Base-by-base conservation (phyloP, 257 asterid genomes). In the Salvia miltiorrhiza region DNA sequence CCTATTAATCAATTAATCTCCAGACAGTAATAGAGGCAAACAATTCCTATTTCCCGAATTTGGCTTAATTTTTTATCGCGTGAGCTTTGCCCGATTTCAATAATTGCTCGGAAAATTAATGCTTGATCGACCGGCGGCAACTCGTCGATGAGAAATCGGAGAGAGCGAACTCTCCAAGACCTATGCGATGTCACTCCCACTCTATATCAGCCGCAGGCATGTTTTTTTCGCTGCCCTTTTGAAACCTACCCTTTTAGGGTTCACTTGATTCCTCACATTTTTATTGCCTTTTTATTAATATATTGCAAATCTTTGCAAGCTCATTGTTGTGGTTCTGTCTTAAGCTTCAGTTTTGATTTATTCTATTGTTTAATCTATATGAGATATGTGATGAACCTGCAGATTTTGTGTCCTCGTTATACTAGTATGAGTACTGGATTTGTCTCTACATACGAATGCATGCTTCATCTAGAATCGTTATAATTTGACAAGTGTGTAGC, bases 171-270 rank as follows among this genome's bases (percentile, higher is more conserved):
- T 70, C 81, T 87, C 63, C 75, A 41, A 69, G 85, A 81, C 72
- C 79, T 87, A 1, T 80, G 80, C 75, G 86, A 84, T 79, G 87
- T 76, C 73, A 83, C 93, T 54, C 73, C 67, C 48, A 67, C 85
- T 71, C 78, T 81, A 62, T 77, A 80, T 32, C 71, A 78, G 55
- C 80, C 88, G 55, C 80, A 88, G 92, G 94, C 82, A 74, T 60
- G 90, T 69, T 49, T 43, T 67, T 67, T 21, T 40, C 37, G 32
- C 48, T 48, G 72, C 70, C 41, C 48, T 47, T 59, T 39, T 41
- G 2, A 13, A 49, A 17, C 69, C 32, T 37, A 20, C 76, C 58
- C 24, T n/a, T 14, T 79, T 81, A 81, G 87, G 91, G 90, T 76
- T 82, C 62, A 58, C 20, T 69, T 45, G 59, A 49, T 71, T 66